phyloP scores from a whole-genome alignment of 176 grass and related monocot species.

The Rhynchospora breviuscula region DNA sequence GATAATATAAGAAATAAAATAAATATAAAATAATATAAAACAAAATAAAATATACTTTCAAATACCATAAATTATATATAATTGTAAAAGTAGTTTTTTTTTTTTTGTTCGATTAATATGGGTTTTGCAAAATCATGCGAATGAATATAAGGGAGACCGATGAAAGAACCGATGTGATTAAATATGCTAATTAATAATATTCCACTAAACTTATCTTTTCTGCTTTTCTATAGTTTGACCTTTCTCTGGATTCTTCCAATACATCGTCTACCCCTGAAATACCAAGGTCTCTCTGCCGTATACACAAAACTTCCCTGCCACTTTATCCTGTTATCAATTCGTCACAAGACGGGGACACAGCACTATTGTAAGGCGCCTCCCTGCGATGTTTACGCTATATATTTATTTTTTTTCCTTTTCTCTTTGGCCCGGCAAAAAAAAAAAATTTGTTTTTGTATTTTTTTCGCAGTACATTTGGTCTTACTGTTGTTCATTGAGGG shows the following conservation, averaged over 20 bases:
- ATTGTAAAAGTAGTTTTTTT: neutral
- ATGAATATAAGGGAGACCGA: neutral
- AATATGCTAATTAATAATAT: neutral
- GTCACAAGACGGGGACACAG: neutral
- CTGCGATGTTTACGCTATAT: neutral
- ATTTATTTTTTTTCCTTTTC: neutral
- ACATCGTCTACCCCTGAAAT: neutral
- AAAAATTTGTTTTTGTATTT: too few species aligned
- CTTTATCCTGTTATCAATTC: neutral
- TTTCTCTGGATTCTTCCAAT: constrained; percentile 3
- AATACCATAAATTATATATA: neutral
- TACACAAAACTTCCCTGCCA: neutral
- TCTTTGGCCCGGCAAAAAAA: neutral
- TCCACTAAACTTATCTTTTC: neutral
- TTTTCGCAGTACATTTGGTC: too few species aligned
- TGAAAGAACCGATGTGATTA: neutral
- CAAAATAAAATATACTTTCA: too few species aligned
- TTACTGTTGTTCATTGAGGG: too few species aligned
- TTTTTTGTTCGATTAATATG: neutral
- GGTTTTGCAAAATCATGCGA: neutral
- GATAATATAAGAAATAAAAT: too few species aligned
- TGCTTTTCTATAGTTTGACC: neutral
- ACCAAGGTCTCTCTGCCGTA: neutral
- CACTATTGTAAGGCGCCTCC: neutral
- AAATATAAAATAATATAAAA: too few species aligned